Conservation (phyloP, 2,329 filamentous ascomycete species). For the Penicillium occitanis region DNA sequence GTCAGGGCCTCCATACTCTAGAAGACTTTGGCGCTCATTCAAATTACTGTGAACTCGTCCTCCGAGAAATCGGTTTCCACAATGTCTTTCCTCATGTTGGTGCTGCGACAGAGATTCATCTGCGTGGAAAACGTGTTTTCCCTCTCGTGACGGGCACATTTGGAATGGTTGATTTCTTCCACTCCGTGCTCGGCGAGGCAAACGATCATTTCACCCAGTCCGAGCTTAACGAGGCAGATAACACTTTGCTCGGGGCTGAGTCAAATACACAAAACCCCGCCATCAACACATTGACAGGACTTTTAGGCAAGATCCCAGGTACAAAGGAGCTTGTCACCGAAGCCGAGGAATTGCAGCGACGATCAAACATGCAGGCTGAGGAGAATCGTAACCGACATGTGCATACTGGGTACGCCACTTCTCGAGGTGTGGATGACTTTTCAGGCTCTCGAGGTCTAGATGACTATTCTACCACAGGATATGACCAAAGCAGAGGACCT, state of each 20-base stretch:
- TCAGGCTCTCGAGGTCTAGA: conserved; percentile 6
- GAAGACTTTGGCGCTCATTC: conserved; percentile 80
- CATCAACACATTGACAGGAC: conserved; percentile 65
- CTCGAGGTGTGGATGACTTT: conserved; percentile 28
- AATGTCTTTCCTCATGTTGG: conserved; percentile 75
- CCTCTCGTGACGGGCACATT: conserved; percentile 73
- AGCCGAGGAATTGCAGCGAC: conserved; percentile 61
- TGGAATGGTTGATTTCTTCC: conserved; percentile 79
- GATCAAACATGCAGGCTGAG: conserved; percentile 64
- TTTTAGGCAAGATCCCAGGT: conserved; percentile 74
- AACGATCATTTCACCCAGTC: conserved; percentile 83
- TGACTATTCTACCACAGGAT: neutral
- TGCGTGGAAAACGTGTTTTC: conserved; percentile 66
- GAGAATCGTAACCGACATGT: conserved; percentile 50
- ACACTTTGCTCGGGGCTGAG: conserved; percentile 69
- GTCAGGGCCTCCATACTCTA: conserved; percentile 73
- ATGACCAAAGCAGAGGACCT: conserved; percentile 6
- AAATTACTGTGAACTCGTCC: conserved; percentile 76
- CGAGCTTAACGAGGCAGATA: conserved; percentile 77
- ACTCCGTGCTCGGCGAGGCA: conserved; percentile 73
- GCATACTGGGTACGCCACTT: conserved; percentile 26
- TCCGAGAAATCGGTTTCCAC: conserved; percentile 68
- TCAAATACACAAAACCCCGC: conserved; percentile 47
- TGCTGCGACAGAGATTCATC: conserved; percentile 62
- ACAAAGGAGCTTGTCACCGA: conserved; percentile 66